Conservation (phyloP, 106 monocot species). For the Apostasia shenzhenica region DNA sequence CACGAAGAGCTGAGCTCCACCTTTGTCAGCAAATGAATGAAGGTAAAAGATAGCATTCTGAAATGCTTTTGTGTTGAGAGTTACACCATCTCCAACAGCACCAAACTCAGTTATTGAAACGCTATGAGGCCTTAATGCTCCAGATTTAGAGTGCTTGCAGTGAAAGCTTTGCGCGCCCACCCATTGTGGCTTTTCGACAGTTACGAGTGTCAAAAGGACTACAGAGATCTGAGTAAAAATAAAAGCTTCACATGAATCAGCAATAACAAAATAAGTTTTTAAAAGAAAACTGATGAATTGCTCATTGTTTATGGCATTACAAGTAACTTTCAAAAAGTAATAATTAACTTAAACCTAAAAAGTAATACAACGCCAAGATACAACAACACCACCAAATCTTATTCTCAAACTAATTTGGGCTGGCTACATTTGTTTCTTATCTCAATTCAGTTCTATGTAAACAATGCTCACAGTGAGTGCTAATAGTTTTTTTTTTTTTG, state of each 20-base stretch:
- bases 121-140: conserved; percentile 37
- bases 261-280: background rate
- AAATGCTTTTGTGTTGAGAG: conserved; percentile 68
- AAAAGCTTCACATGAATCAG: background rate
- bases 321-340: too few species aligned
- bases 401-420: too few species aligned
- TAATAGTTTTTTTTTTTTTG: too few species aligned
- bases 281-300: background rate
- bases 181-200: conserved; percentile 7
- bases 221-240: conserved; percentile 24
- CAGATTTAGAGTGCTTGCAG: conserved; percentile 13
- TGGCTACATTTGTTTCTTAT: too few species aligned
- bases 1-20: conserved; percentile 70
- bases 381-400: background rate
- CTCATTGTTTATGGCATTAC: too few species aligned
- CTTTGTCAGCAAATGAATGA: conserved; percentile 51
- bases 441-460: too few species aligned
- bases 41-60: conserved; percentile 72
- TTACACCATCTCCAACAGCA: conserved; percentile 61
- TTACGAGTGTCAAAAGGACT: conserved; percentile 17
- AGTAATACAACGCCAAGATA: background rate
- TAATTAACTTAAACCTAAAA: background rate
- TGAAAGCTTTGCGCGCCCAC: conserved; percentile 10
- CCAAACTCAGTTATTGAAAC: conserved; percentile 63
- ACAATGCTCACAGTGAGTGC: too few species aligned